Base-by-base conservation (phyloP, 75 land plant genomes). In the Isoetes taiwanensis region DNA sequence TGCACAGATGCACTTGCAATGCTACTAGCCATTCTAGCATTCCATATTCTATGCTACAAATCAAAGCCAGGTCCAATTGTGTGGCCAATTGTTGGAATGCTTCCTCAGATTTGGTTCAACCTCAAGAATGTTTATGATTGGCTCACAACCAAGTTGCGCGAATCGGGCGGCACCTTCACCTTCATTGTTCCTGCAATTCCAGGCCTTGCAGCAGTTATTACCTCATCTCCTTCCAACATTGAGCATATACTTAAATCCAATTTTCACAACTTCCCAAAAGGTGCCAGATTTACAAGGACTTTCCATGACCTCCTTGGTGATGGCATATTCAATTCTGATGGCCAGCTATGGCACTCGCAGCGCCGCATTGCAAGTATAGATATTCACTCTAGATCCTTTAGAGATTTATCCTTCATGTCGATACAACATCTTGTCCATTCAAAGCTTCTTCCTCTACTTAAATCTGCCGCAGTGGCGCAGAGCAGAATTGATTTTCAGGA, bases 51-150 rank as follows among this genome's bases (percentile, higher is more conserved):
- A n/a, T n/a, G n/a, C n/a, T n/a, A n/a, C n/a, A n/a, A n/a, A n/a
- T n/a, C n/a, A n/a, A n/a, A n/a, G n/a, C n/a, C n/a, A n/a, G n/a
- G n/a, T n/a, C n/a, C n/a, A n/a, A n/a, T n/a, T n/a, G n/a, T n/a
- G n/a, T 89, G 96, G 96, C 90, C 90, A 2, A 24, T 90, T 12
- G 32, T 90, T 41, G 96, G 96, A 9, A 82, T 80, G 78, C 56
- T 80, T 14, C 96, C 96, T 0, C 80, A 95, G 0, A 41, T 90
- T 34, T 16, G 77, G 25, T 17, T 55, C 6, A 82, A 72, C 6
- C 70, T 82, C 9, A 53, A n/a, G 34, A 34, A 80, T 60, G 34
- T 72, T 54, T 75, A 90, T 61, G 93, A 86, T 34, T 90, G 96
- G 96, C 39, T 82, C 4, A 61, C 94, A 28, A 74, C 40, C 24